Conservation (phyloP, 352 stramenopile genomes). For the Phytophthora kernoviae region DNA sequence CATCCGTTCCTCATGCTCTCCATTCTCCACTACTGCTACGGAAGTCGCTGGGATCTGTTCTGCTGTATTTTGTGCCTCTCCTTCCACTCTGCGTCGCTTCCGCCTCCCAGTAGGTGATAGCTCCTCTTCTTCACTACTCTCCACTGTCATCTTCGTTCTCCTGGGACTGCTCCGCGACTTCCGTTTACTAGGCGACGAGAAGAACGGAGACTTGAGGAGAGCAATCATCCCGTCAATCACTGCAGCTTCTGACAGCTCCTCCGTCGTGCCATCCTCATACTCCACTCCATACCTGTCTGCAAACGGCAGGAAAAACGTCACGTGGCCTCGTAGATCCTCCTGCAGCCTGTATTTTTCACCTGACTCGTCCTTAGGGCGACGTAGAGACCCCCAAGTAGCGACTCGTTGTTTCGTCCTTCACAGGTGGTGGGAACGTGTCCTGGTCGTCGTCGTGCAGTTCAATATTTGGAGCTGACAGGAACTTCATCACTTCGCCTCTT, state of each 20-base stretch:
- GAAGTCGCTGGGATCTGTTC: conserved; percentile 19
- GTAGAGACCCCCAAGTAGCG: conserved; percentile 60
- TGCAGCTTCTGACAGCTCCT: conserved; percentile 57
- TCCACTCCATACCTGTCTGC: conserved; percentile 54
- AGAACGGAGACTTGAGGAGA: conserved; percentile 41
- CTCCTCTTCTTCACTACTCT: conserved; percentile 14
- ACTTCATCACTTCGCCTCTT: conserved; percentile 67
- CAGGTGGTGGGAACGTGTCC: conserved; percentile 50
- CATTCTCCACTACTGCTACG: conserved; percentile 23
- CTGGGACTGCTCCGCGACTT: conserved; percentile 10
- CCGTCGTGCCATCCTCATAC: conserved; percentile 52
- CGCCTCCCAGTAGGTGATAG: conserved; percentile 2
- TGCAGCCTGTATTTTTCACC: conserved; percentile 6
- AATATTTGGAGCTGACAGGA: conserved; percentile 58
- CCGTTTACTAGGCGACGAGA: conserved; percentile 21
- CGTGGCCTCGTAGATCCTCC: conserved; percentile 36
- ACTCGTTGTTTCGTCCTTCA: conserved; percentile 52
- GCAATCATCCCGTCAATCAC: conserved; percentile 69
- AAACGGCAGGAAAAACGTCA: conserved; percentile 70
- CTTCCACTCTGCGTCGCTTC: conserved; percentile 33
- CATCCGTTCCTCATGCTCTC: conserved; percentile 6
- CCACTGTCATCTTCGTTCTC: conserved; percentile 16
- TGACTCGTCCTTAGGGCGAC: conserved; percentile 14
- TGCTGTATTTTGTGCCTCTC: not conserved
- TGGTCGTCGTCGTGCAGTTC: conserved; percentile 52